Evolutionary conservation across 768 basidiomycete genomes (phyloP), one percentile per base, ranked within the genome.

Genomic region (Serendipita vermifera): DNA sequence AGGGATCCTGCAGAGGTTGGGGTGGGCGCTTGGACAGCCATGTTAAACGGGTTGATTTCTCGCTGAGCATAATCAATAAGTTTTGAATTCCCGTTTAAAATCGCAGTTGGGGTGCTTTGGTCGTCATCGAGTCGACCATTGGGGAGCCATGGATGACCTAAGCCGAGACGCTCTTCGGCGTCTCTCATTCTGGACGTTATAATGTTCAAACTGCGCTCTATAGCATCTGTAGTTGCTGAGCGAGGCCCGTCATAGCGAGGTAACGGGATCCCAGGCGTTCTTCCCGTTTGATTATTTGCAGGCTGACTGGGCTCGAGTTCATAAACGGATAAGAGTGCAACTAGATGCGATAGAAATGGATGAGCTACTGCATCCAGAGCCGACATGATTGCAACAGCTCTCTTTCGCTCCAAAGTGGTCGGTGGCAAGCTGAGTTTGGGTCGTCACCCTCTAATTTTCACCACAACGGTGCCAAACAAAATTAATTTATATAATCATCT

Each of bases 191-290:
- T 71, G 35, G 72, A 69, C 2, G 76, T 76, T 53, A 82, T 68
- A 29, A 69, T 71, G 26, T 70, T 67, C 60, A 82, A 70, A 13
- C 75, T 75, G 56, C 75, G 74, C 32, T 77, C 66, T 62, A 82
- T 78, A 59, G 72, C 70, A 55, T 81, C 77, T 20, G 77, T 81
- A 62, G 80, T 76, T 76, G 74, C 77, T 67, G 79, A 74, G 54
- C 69, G 58, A 3, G 77, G 77, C 1, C 81, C 81, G 59, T 68
- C 29, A 55, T 59, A 61, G 41, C 56, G 41, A 22, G 60, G 40
- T 48, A 39, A 26, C 33, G 53, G 57, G 33, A 54, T 17, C 24
- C 46, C 46, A 6, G 46, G 46, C 9, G 46, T 51, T 9, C 46
- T 20, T 9, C 43, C 35, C 7, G 20, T 29, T 51, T 15, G 46